Evolutionary conservation across 352 stramenopile species (phyloP).

Genomic region (Pythium phragmitis): DNA sequence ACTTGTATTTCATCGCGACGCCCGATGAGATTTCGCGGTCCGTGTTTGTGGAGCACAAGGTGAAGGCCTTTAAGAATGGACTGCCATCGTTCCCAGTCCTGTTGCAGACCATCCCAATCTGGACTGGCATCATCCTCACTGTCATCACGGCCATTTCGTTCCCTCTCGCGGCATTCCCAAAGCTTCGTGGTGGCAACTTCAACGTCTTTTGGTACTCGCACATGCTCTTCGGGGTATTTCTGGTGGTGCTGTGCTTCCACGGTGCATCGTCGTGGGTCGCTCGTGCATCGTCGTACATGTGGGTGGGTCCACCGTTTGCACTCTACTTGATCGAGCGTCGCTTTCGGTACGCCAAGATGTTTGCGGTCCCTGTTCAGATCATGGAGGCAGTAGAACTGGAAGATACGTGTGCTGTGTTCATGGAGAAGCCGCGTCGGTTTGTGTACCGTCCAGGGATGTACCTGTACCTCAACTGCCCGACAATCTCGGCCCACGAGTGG

Average conservation of each 20-base stretch:
- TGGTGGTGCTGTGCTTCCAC: constrained; percentile 11
- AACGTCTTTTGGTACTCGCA: constrained; percentile 17
- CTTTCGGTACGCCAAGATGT: constrained; percentile 12
- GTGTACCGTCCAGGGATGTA: constrained; percentile 36
- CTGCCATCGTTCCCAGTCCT: constrained; percentile 3
- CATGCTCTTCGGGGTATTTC: constrained; percentile 6
- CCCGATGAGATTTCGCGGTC: constrained; percentile 5
- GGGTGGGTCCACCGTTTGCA: constrained; percentile 3
- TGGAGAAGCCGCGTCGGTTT: constrained; percentile 20
- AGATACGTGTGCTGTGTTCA: constrained; percentile 7
- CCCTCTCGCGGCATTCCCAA: background rate
- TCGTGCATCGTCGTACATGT: constrained; percentile 6
- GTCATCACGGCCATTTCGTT: constrained; percentile 11
- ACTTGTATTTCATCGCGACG: constrained; percentile 10
- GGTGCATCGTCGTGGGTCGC: constrained; percentile 11
- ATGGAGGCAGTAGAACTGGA: background rate
- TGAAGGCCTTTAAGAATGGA: background rate
- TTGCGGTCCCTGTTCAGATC: background rate
- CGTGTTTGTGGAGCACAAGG: constrained; percentile 1
- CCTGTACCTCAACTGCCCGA: constrained; percentile 46
- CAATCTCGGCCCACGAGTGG: constrained; percentile 59
- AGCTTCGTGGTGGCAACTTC: constrained; percentile 3
- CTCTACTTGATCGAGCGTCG: constrained; percentile 21
- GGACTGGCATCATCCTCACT: constrained; percentile 3
- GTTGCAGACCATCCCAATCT: background rate